Evolutionary conservation across 768 basidiomycete genomes (phyloP).

Genomic region (Suillus fuscotomentosus): DNA sequence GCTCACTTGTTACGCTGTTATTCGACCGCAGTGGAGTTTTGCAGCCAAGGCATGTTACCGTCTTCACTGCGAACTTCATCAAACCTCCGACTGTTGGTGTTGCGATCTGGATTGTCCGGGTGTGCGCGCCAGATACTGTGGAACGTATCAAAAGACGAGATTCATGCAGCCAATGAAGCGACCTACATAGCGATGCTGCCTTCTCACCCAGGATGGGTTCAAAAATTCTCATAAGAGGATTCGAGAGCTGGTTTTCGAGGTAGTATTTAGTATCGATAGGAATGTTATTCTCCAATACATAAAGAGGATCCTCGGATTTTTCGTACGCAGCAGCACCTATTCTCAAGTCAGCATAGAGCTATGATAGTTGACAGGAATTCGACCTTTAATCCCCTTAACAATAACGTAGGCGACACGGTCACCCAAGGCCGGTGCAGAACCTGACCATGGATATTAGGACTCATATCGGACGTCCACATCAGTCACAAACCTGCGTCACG

Average conservation of each 20-base stretch:
- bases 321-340: slow-evolving; percentile 97
- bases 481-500: slow-evolving; percentile 77
- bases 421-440: slow-evolving; percentile 95
- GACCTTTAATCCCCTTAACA: slow-evolving; percentile 92
- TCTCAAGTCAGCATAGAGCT: background rate
- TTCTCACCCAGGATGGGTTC: slow-evolving; percentile 96
- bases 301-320: slow-evolving; percentile 97
- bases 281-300: slow-evolving; percentile 95
- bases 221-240: slow-evolving; percentile 96
- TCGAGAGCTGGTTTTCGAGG: slow-evolving; percentile 95
- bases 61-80: slow-evolving; percentile 99
- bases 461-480: background rate
- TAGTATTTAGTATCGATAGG: slow-evolving; percentile 99
- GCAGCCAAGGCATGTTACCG: slow-evolving; percentile 92
- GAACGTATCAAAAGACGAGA: slow-evolving; percentile 10
- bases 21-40: slow-evolving; percentile 81
- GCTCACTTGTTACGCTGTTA: slow-evolving; percentile 71
- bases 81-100: slow-evolving; percentile 95
- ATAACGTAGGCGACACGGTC: slow-evolving; percentile 99
- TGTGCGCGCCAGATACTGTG: slow-evolving; percentile 93
- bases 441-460: slow-evolving; percentile 32
- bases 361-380: background rate
- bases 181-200: slow-evolving; percentile 76
- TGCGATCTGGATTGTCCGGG: slow-evolving; percentile 91
- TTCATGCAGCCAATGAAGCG: slow-evolving; percentile 3